A percentile compares a stretch with the other conserved stretches of the same genome.
Evolutionary conservation across 2,329 filamentous ascomycete genomes (phyloP).

Genomic region (Colletotrichum gigasporum): DNA sequence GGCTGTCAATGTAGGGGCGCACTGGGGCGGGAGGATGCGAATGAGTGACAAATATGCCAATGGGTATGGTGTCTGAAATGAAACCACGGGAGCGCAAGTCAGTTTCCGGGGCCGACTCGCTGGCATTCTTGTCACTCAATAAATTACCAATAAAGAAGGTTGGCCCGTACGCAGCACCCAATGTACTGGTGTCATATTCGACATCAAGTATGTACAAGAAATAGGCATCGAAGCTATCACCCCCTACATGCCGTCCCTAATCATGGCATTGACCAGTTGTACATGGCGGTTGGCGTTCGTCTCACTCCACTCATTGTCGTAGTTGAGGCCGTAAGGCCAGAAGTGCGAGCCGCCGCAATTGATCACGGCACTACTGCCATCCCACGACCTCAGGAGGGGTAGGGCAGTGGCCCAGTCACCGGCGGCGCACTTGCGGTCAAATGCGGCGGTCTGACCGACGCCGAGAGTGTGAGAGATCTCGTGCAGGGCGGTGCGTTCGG

Average conservation of each 20-base stretch:
- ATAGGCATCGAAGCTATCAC: neutral
- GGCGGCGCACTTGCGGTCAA: slow-evolving; percentile 48
- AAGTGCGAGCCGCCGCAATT: slow-evolving; percentile 51
- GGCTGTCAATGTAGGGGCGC: no score
- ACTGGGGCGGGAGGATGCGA: no score
- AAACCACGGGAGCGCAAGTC: no score
- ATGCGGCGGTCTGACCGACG: slow-evolving; percentile 54
- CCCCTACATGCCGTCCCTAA: slow-evolving; percentile 48
- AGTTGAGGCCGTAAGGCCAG: slow-evolving; percentile 54
- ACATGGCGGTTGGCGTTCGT: slow-evolving; percentile 55
- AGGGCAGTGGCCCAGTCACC: slow-evolving; percentile 52
- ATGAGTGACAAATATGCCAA: no score
- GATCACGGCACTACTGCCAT: slow-evolving; percentile 46
- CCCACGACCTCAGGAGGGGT: slow-evolving; percentile 49
- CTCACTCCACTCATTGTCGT: slow-evolving; percentile 55
- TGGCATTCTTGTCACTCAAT: neutral
- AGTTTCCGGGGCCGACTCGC: no score
- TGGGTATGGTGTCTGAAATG: no score
- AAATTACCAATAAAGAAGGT: neutral
- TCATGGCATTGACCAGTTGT: slow-evolving; percentile 54
- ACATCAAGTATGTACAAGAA: slow-evolving; percentile 9
- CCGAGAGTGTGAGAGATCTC: slow-evolving; percentile 59
- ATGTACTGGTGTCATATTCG: neutral
- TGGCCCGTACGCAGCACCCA: neutral
- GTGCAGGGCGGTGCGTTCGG: slow-evolving; percentile 57